phyloP scores from a whole-genome alignment of 352 stramenopile species.

The Pythium folliculosum region DNA sequence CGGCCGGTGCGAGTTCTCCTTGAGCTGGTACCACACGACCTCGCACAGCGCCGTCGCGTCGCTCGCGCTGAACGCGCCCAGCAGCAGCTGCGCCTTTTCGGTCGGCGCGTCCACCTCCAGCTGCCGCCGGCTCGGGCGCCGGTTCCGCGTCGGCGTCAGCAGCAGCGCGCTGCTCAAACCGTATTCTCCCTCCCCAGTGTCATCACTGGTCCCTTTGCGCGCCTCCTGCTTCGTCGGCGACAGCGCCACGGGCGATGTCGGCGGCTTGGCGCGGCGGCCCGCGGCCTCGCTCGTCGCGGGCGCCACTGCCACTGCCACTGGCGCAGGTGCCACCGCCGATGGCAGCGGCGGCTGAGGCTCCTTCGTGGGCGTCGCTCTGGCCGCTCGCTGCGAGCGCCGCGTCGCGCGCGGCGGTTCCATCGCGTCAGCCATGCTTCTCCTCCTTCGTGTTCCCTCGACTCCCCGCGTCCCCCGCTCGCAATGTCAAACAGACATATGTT shows the following conservation, averaged over 20 bases:
- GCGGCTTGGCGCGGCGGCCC: not conserved
- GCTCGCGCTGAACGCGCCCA: conserved; percentile 49
- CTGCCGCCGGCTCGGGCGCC: conserved; percentile 25
- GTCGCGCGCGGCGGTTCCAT: not conserved
- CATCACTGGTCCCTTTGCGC: too few species aligned
- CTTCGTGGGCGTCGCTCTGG: conserved; percentile 1
- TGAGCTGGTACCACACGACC: conserved; percentile 52
- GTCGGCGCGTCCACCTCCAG: conserved; percentile 10
- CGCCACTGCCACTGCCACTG: not conserved
- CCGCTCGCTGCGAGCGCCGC: conserved; percentile 30
- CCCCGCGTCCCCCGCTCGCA: too few species aligned
- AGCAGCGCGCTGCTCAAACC: conserved; percentile 2
- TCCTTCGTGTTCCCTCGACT: not conserved
- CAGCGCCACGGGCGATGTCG: not conserved
- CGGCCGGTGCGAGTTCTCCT: conserved; percentile 41
- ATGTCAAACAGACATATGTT: not conserved
- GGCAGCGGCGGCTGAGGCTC: too few species aligned
- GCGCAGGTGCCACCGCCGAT: not conserved
- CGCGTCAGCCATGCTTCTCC: conserved; percentile 12
- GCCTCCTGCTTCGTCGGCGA: not conserved
- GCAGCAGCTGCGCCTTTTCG: conserved; percentile 24
- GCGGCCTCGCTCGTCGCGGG: not conserved
- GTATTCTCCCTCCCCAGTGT: too few species aligned
- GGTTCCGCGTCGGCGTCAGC: conserved; percentile 22
- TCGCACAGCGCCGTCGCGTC: conserved; percentile 61